phyloP scores from a whole-genome alignment of 108 stramenopile genomes.

The Pseudonitzschia pungens region DNA sequence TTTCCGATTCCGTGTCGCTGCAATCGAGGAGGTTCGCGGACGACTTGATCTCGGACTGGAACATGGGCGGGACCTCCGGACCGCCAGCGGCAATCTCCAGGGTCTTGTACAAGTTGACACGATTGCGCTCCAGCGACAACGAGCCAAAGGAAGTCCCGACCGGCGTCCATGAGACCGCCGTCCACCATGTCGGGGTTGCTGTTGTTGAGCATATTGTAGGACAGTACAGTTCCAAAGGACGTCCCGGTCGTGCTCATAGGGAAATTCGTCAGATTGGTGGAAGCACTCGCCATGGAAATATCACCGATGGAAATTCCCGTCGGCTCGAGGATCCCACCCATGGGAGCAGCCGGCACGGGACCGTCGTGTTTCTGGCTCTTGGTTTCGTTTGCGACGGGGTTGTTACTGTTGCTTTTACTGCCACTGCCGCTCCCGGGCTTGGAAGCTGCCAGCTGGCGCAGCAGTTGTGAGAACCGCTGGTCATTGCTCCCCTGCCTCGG shows the following conservation, averaged over 20 bases:
- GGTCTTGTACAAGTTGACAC: slow-evolving; percentile 13
- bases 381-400: too few species aligned
- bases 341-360: not conserved
- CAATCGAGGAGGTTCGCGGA: slow-evolving; percentile 49
- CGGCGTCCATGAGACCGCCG: slow-evolving; percentile 42
- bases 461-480: not conserved
- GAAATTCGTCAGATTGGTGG: not conserved
- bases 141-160: slow-evolving; percentile 55
- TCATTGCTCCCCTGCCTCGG: not conserved
- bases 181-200: slow-evolving; percentile 29
- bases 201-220: slow-evolving; percentile 19
- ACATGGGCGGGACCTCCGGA: slow-evolving; percentile 35
- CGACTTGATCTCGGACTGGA: slow-evolving; percentile 29
- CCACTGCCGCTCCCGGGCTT: too few species aligned
- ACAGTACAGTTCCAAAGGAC: slow-evolving; percentile 48
- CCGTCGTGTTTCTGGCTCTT: not conserved
- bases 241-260: slow-evolving; percentile 11
- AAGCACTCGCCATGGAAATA: slow-evolving; percentile 38
- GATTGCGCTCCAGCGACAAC: slow-evolving; percentile 30
- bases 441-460: too few species aligned
- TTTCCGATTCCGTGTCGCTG: slow-evolving; percentile 56
- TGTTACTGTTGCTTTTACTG: too few species aligned
- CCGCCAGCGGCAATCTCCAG: slow-evolving; percentile 23
- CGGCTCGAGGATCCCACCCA: slow-evolving; percentile 11
- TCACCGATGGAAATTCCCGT: slow-evolving; percentile 44